Evolutionary conservation across 2,329 filamentous ascomycete genomes (phyloP).

Genomic region (Nigrospora sphaerica): DNA sequence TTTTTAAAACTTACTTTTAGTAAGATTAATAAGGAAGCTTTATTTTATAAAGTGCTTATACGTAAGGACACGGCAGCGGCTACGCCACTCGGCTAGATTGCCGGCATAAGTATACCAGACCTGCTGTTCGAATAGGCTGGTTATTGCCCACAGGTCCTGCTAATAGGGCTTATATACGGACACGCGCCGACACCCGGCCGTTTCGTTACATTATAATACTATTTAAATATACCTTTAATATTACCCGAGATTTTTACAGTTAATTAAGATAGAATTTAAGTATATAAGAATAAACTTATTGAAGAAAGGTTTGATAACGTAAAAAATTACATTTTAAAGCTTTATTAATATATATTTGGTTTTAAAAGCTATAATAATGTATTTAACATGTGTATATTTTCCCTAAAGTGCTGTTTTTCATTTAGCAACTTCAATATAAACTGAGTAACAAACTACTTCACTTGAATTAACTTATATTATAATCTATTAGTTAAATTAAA

Average conservation of each 20-base stretch:
- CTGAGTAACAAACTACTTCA: no score
- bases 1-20: no score
- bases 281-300: neutral
- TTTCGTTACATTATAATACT: neutral
- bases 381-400: neutral
- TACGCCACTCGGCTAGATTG: no score
- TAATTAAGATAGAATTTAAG: neutral
- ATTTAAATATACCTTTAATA: neutral
- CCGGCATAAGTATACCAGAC: no score
- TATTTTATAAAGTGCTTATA: no score
- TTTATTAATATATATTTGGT: neutral
- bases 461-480: no score
- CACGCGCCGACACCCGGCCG: no score
- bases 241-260: neutral
- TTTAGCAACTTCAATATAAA: neutral
- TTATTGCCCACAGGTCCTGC: no score
- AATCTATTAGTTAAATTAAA: neutral
- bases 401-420: neutral
- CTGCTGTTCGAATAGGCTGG: no score
- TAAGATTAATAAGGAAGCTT: no score
- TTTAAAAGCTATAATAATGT: neutral
- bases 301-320: neutral
- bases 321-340: neutral
- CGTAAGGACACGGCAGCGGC: no score
- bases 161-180: no score